These are phyloP conservation scores for Xylaria digitata DNA, from an alignment of 2,329 filamentous ascomycete species.

Conservation along the genomic window DNA sequence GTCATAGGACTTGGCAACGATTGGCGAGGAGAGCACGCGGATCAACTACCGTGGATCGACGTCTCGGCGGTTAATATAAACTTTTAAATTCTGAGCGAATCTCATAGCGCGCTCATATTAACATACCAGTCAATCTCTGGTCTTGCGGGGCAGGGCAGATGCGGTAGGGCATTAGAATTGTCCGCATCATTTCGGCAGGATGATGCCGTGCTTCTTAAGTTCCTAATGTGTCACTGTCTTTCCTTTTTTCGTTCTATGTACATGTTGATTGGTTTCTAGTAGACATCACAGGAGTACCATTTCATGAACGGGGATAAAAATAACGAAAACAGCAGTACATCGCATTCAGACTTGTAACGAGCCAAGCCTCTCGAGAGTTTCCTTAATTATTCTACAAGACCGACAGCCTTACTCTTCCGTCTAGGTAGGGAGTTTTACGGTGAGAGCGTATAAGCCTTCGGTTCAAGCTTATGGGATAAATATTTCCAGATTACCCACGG, in stretches of 20 bases:
- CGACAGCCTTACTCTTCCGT: background rate
- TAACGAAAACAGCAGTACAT: background rate
- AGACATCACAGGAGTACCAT: constrained; percentile 8
- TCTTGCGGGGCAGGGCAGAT: constrained; percentile 41
- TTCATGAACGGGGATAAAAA: background rate
- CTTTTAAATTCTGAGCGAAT: constrained; percentile 45
- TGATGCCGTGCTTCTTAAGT: constrained; percentile 9
- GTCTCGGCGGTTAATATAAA: constrained; percentile 48
- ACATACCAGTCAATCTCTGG: constrained; percentile 39
- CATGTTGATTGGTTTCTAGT: constrained; percentile 17
- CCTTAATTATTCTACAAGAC: background rate
- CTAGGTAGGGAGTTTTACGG: background rate
- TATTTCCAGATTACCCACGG: constrained; percentile 23
- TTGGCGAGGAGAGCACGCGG: constrained; percentile 41
- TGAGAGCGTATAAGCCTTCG: background rate
- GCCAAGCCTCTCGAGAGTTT: background rate
- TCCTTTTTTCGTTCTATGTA: constrained; percentile 1
- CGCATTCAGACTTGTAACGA: background rate
- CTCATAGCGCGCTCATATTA: constrained; percentile 46
- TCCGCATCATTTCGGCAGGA: constrained; percentile 34
- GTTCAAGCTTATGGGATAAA: constrained; percentile 2
- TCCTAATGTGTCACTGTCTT: constrained; percentile 21
- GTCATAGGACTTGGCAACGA: constrained; percentile 39
- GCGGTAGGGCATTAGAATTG: constrained; percentile 39
- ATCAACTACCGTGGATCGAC: constrained; percentile 47